Conservation (phyloP, 495 filamentous ascomycete genomes). For the Aspergillus conjunctus region DNA sequence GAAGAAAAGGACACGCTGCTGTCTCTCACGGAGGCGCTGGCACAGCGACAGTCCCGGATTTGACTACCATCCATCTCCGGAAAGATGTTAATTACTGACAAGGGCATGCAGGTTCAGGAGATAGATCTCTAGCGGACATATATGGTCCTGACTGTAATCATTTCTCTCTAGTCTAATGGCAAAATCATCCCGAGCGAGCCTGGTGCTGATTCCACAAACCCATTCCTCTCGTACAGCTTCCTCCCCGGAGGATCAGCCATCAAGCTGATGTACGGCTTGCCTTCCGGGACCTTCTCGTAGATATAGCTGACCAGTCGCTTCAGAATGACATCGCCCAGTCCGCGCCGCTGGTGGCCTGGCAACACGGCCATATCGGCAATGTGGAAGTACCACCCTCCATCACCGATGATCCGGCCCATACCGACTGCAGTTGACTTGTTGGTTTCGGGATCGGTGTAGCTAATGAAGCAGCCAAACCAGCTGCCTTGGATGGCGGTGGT, state of each 20-base stretch:
- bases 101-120: too few relatives aligned
- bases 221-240: constrained; percentile 48
- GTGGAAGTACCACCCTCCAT: constrained; percentile 57
- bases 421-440: constrained; percentile 27
- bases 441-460: constrained; percentile 23
- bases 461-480: constrained; percentile 49
- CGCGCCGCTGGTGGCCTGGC: constrained; percentile 50
- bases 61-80: too few relatives aligned
- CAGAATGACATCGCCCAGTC: constrained; percentile 51
- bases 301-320: constrained; percentile 44
- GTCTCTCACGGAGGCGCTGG: constrained; percentile 24
- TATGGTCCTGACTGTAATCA: too few relatives aligned
- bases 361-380: constrained; percentile 56
- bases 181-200: constrained; percentile 31
- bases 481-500: constrained; percentile 34
- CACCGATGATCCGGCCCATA: constrained; percentile 56
- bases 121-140: too few relatives aligned
- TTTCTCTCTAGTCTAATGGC: too few relatives aligned
- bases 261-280: constrained; percentile 46
- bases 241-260: constrained; percentile 49
- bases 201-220: constrained; percentile 49
- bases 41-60: background rate
- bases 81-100: too few relatives aligned
- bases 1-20: constrained; percentile 25
- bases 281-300: constrained; percentile 37